Evolutionary conservation across 164 flowering plant genomes (phyloP).

Genomic region (Sextonia rubra): DNA sequence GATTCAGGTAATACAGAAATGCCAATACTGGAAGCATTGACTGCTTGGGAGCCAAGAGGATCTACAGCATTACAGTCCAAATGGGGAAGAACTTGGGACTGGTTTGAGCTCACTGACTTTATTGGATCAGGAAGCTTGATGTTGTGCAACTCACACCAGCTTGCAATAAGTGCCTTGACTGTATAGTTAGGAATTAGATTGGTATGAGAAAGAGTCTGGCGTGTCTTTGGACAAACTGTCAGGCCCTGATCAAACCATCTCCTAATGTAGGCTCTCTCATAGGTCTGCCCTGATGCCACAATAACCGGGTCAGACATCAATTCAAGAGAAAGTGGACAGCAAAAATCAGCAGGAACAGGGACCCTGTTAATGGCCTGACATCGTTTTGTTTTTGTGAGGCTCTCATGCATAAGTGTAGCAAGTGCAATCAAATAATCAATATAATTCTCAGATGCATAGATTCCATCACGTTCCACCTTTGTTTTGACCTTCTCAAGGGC

Average conservation of each 20-base stretch:
- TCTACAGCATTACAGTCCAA: constrained; percentile 40
- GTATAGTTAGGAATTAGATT: constrained; percentile 85
- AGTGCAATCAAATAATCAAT: constrained; percentile 46
- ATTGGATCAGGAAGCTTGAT: constrained; percentile 23
- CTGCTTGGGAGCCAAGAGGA: constrained; percentile 20
- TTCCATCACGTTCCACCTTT: constrained; percentile 35
- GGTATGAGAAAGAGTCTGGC: constrained; percentile 51
- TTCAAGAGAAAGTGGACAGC: constrained; percentile 76
- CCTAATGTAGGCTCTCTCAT: constrained; percentile 70
- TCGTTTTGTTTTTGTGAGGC: constrained; percentile 36
- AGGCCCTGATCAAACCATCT: constrained; percentile 83
- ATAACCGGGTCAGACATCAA: constrained; percentile 93
- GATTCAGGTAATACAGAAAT: constrained; percentile 43
- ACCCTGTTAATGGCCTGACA: constrained; percentile 39
- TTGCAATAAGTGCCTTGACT: constrained; percentile 70
- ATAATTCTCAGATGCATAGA: constrained; percentile 27
- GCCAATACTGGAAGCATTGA: constrained; percentile 25
- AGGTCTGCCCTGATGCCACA: constrained; percentile 91
- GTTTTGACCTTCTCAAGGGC: constrained; percentile 72
- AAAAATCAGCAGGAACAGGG: constrained; percentile 59
- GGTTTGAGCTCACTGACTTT: constrained; percentile 33
- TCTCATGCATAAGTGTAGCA: constrained; percentile 51
- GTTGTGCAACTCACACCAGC: constrained; percentile 72
- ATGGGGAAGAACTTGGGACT: constrained; percentile 39
- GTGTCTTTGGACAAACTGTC: constrained; percentile 65